These are phyloP conservation scores for Scutellaria galericulata DNA, from an alignment of 257 asterid genomes.

Conservation along the genomic window DNA sequence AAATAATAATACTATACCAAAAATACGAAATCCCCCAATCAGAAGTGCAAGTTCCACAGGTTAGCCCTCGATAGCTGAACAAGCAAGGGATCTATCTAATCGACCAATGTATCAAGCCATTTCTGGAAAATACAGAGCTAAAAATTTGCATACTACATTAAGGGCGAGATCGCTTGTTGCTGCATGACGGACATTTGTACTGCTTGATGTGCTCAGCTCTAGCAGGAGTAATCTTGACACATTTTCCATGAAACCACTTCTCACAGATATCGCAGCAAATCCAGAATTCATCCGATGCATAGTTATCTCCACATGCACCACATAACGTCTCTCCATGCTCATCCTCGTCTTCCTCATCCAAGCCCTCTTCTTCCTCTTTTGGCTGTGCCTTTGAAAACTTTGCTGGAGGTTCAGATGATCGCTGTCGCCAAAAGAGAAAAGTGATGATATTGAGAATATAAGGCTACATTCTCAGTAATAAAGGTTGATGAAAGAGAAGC, in stretches of 20 bases:
- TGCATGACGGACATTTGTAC: conserved; percentile 85
- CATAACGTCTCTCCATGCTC: conserved; percentile 74
- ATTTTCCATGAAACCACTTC: conserved; percentile 90
- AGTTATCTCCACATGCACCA: conserved; percentile 69
- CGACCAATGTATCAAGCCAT: conserved; percentile 23
- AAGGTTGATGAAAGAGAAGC: not conserved
- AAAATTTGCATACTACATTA: conserved; percentile 28
- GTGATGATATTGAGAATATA: not conserved
- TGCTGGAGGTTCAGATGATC: conserved; percentile 40
- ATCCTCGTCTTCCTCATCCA: conserved; percentile 67
- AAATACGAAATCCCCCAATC: conserved; percentile 35
- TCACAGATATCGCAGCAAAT: conserved; percentile 83
- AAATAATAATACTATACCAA: conserved; percentile 37
- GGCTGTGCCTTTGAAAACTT: conserved; percentile 46
- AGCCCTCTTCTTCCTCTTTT: conserved; percentile 58
- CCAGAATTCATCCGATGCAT: conserved; percentile 76
- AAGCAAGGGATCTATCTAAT: conserved; percentile 27
- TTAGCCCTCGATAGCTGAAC: conserved; percentile 31
- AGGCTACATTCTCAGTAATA: not conserved
- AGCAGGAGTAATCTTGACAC: conserved; percentile 87
- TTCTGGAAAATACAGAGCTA: conserved; percentile 30
- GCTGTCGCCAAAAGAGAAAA: conserved; percentile 40
- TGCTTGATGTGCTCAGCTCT: conserved; percentile 78
- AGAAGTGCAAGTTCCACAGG: conserved; percentile 43
- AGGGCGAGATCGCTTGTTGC: conserved; percentile 65